Evolutionary conservation across 2,329 filamentous ascomycete species (phyloP).

Genomic region (Diaporthe sp.): DNA sequence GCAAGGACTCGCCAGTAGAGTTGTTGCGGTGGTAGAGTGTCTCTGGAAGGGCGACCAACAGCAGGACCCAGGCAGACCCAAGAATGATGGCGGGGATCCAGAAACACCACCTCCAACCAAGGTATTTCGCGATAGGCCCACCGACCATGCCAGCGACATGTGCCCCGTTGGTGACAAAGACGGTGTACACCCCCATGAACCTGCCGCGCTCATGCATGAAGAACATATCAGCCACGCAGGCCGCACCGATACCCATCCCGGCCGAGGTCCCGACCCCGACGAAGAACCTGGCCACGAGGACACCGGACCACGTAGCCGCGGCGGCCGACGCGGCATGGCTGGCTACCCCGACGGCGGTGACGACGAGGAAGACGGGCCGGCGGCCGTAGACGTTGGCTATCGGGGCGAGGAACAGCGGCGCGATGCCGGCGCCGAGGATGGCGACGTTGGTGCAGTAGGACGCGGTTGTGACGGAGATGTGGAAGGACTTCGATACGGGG

Average conservation of each 20-base stretch:
- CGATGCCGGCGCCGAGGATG: constrained; percentile 16
- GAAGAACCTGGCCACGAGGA: background rate
- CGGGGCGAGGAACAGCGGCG: constrained; percentile 7
- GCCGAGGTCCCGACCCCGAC: constrained; percentile 17
- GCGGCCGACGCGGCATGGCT: background rate
- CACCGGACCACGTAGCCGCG: background rate
- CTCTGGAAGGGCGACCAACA: background rate
- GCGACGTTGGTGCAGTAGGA: constrained; percentile 16
- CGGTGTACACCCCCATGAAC: constrained; percentile 4
- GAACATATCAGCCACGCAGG: constrained; percentile 10
- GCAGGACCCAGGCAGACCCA: background rate
- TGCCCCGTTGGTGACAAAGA: constrained; percentile 5
- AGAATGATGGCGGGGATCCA: constrained; percentile 21
- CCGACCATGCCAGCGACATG: constrained; percentile 17
- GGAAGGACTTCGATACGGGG: constrained; percentile 1
- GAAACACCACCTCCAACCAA: constrained; percentile 14
- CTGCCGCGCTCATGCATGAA: constrained; percentile 9
- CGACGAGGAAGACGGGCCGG: constrained; percentile 8
- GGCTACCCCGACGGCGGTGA: background rate
- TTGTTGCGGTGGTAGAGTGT: background rate
- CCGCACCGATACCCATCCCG: constrained; percentile 12
- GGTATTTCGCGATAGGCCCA: constrained; percentile 9
- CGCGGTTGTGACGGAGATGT: background rate
- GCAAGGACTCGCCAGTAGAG: background rate
- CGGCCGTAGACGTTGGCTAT: constrained; percentile 26